phyloP scores from a whole-genome alignment of 495 filamentous ascomycete species.

The Hyphodiscus hymeniophilus region DNA sequence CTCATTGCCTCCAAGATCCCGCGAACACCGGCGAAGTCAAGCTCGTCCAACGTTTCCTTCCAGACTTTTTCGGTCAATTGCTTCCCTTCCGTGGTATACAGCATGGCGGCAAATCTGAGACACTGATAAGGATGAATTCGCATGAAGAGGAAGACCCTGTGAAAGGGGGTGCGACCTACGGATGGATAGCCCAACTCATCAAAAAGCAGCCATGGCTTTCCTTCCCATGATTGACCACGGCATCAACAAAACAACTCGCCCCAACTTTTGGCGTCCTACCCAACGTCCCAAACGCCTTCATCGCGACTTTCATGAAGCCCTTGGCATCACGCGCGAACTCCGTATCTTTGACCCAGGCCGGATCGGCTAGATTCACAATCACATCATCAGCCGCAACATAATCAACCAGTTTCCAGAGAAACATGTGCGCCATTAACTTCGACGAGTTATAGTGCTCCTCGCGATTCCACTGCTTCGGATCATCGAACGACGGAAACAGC shows the following conservation, averaged over 20 bases:
- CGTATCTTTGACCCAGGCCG: constrained; percentile 37
- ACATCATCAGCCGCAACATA: constrained; percentile 35
- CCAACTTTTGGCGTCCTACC: constrained; percentile 26
- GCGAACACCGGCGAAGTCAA: constrained; percentile 30
- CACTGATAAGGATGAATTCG: not conserved
- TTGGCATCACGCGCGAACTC: constrained; percentile 26
- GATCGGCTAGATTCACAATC: constrained; percentile 39
- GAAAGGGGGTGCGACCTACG: constrained; percentile 25
- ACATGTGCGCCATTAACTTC: constrained; percentile 36
- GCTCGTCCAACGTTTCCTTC: constrained; percentile 36
- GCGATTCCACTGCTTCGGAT: constrained; percentile 27
- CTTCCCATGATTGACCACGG: constrained; percentile 31
- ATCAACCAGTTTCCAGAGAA: constrained; percentile 33
- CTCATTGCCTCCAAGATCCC: constrained; percentile 25
- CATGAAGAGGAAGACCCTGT: not conserved
- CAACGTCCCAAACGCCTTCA: constrained; percentile 20
- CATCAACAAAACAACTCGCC: constrained; percentile 34
- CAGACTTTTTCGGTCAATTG: constrained; percentile 29
- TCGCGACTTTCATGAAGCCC: constrained; percentile 11
- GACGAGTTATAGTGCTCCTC: constrained; percentile 31
- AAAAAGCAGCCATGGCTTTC: constrained; percentile 34
- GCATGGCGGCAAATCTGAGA: constrained; percentile 5
- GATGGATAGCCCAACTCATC: constrained; percentile 33
- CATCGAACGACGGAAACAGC: constrained; percentile 37
- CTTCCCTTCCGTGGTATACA: constrained; percentile 31